Evolutionary conservation across 2,329 filamentous ascomycete species (phyloP).

Genomic region (Epichloe brachyelytri): DNA sequence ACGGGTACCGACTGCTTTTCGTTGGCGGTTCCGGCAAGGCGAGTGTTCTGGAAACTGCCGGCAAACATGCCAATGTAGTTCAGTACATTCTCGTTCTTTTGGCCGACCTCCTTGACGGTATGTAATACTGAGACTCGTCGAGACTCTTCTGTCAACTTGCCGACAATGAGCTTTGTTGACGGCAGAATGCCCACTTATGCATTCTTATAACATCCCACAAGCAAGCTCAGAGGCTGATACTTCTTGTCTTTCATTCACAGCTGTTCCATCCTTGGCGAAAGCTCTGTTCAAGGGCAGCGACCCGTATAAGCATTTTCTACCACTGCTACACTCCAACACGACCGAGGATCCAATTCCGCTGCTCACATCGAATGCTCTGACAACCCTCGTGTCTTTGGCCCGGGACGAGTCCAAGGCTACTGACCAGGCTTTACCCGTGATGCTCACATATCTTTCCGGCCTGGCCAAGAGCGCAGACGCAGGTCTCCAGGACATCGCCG

Average conservation of each 20-base stretch:
- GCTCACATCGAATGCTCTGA: slow-evolving; percentile 77
- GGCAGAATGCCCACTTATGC: background rate
- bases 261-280: slow-evolving; percentile 64
- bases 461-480: slow-evolving; percentile 77
- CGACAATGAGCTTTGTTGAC: background rate
- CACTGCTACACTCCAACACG: slow-evolving; percentile 68
- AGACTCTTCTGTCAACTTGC: background rate
- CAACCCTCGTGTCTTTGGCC: slow-evolving; percentile 60
- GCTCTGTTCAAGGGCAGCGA: slow-evolving; percentile 63
- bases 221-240: background rate
- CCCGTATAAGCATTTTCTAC: slow-evolving; percentile 73
- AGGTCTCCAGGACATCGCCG: slow-evolving; percentile 87
- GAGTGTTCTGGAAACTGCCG: slow-evolving; percentile 70
- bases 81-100: slow-evolving; percentile 90
- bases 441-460: slow-evolving; percentile 76
- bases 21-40: slow-evolving; percentile 58
- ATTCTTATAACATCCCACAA: background rate
- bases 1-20: slow-evolving; percentile 69
- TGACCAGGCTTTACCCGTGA: slow-evolving; percentile 63
- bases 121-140: slow-evolving; percentile 12
- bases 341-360: slow-evolving; percentile 72
- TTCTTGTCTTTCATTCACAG: slow-evolving; percentile 29
- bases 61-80: slow-evolving; percentile 77
- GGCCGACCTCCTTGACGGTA: slow-evolving; percentile 78
- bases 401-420: slow-evolving; percentile 52